Conservation (phyloP, 2,329 filamentous ascomycete genomes). For the Rasamsonia emersonii region DNA sequence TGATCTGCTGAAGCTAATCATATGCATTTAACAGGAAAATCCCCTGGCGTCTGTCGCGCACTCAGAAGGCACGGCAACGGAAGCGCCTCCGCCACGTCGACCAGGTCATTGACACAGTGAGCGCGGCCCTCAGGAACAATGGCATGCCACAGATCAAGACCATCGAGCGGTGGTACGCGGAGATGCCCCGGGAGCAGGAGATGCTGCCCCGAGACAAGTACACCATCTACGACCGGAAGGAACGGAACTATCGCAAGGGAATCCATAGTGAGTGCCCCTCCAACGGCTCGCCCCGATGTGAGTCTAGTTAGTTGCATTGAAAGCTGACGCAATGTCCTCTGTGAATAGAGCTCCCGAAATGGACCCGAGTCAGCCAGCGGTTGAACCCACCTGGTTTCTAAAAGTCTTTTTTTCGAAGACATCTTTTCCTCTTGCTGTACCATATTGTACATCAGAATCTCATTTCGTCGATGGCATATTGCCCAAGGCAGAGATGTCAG, state of each 20-base stretch:
- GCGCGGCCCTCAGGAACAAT: constrained; percentile 65
- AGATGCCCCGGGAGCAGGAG: constrained; percentile 93
- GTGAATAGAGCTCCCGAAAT: constrained; percentile 71
- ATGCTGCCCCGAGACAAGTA: constrained; percentile 98
- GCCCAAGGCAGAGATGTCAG: too few relatives aligned
- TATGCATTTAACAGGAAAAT: constrained; percentile 62
- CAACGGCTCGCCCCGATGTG: too few relatives aligned
- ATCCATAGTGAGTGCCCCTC: constrained; percentile 96
- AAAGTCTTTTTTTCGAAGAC: constrained; percentile 11
- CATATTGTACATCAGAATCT: too few relatives aligned
- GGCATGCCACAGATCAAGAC: constrained; percentile 63
- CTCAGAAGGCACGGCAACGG: constrained; percentile 83
- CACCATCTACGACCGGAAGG: constrained; percentile 93
- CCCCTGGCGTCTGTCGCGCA: constrained; percentile 86
- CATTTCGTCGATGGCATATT: too few relatives aligned
- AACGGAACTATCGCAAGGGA: constrained; percentile 90
- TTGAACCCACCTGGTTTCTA: constrained; percentile 93
- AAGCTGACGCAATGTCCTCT: constrained; percentile 8
- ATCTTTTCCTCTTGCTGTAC: too few relatives aligned
- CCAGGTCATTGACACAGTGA: constrained; percentile 73
- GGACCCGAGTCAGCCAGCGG: constrained; percentile 90
- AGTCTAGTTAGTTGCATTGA: too few relatives aligned
- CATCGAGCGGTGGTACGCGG: constrained; percentile 81
- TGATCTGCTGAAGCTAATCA: constrained; percentile 10
- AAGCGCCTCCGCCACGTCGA: constrained; percentile 78